A percentile compares a stretch with the other conserved stretches of the same genome.
Conservation (phyloP, 306 rosid species). For the Prinsepia uniflora region DNA sequence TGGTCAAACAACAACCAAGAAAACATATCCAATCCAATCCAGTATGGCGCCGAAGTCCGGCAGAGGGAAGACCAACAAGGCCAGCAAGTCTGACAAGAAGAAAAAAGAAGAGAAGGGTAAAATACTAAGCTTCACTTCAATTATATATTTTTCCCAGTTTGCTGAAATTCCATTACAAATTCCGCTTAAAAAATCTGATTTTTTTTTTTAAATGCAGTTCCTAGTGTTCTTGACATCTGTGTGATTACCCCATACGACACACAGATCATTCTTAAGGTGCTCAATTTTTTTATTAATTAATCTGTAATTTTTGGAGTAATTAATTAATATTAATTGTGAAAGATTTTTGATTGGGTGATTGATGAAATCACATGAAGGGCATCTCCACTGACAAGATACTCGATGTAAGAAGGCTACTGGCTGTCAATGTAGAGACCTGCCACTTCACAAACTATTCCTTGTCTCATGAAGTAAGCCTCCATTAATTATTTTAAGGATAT, state of each 20-base stretch:
- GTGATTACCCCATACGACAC: conserved; percentile 64
- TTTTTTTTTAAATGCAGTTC: conserved; percentile 38
- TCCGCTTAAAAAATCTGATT: neutral
- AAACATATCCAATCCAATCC: neutral
- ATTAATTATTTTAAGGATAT: neutral
- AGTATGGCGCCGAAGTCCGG: conserved; percentile 88
- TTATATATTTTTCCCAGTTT: neutral
- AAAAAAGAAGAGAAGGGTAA: conserved; percentile 92
- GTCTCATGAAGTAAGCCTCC: conserved; percentile 62
- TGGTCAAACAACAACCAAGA: too few species aligned
- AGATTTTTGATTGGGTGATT: too few species aligned
- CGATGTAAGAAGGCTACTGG: conserved; percentile 76
- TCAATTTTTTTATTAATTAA: neutral
- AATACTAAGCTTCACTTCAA: conserved; percentile 7
- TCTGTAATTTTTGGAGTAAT: too few species aligned
- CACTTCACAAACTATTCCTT: conserved; percentile 82
- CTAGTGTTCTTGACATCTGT: conserved; percentile 72
- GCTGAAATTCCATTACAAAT: neutral
- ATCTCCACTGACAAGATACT: conserved; percentile 93
- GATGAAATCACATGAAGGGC: conserved; percentile 43
- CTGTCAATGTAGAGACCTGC: conserved; percentile 82
- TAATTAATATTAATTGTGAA: too few species aligned
- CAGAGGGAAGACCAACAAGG: conserved; percentile 64
- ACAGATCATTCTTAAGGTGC: conserved; percentile 72
- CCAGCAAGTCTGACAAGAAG: conserved; percentile 84